Evolutionary conservation across 805 yeast genomes (phyloP).

Genomic region (Saccharomycopsis malanga): DNA sequence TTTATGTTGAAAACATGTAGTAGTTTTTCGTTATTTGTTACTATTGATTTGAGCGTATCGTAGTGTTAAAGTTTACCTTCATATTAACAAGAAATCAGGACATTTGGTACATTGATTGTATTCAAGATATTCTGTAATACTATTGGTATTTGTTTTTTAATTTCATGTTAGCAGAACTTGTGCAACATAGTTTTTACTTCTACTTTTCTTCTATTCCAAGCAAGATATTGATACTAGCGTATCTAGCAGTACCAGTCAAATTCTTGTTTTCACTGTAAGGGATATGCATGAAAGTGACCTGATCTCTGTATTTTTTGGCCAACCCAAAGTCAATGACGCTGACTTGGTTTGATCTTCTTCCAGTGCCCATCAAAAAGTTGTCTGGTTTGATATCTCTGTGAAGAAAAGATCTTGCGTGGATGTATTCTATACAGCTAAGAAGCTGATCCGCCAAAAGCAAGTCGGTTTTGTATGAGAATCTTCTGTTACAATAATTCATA

Average conservation of each 20-base stretch:
- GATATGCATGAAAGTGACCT: constrained; percentile 87
- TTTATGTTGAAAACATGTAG: no score
- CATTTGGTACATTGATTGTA: no score
- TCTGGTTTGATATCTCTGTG: neutral
- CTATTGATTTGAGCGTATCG: no score
- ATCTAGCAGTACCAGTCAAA: constrained; percentile 95
- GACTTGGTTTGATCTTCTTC: neutral
- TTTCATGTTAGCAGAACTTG: no score
- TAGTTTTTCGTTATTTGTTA: no score
- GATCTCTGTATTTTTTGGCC: constrained; percentile 91
- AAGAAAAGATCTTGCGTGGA: constrained; percentile 78
- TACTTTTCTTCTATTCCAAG: constrained; percentile 95
- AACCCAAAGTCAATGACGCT: neutral
- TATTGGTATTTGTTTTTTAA: no score
- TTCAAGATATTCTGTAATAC: no score
- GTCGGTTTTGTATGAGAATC: constrained; percentile 89
- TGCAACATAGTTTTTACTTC: no score
- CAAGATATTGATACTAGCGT: constrained; percentile 92
- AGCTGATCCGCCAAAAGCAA: constrained; percentile 89
- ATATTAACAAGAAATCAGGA: no score
- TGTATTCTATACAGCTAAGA: constrained; percentile 87
- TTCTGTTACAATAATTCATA: constrained; percentile 93
- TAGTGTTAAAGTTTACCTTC: no score
- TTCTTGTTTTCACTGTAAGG: constrained; percentile 96
- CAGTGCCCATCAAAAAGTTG: neutral